Evolutionary conservation across 2,329 filamentous ascomycete genomes (phyloP), one percentile per base, ranked within the genome.

Genomic region (Venturiaceae sp.): DNA sequence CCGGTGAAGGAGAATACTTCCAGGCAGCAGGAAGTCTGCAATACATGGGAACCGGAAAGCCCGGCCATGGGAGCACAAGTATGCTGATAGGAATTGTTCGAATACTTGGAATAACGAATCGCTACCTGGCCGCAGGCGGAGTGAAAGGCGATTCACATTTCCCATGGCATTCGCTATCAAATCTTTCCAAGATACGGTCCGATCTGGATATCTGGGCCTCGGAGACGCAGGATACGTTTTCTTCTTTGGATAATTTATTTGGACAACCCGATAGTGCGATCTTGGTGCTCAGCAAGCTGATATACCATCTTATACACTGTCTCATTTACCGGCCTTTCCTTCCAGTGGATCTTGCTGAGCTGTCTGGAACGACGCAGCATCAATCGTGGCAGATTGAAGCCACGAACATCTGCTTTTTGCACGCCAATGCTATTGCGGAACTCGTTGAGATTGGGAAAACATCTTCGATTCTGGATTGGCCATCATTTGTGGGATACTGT

Each of bases 381-480:
- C 90, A 95, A 68, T 92, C 88, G 30, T 95, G 90, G 90, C 90
- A 95, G 68, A 92, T 95, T 53, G 89, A 95, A 68, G 89, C 90
- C 0, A 95, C 90, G 0, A 92, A 94, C 66, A 80, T 92, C 68
- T 95, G 90, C 71, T 94, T 86, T 68, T 75, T 92, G 19, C 90
- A 95, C 64, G 90, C 90, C 5, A 95, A 95, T 66, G 89, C 90
- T 5, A 92, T 95, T 55, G 85, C 88, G 1, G 90, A 95, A 66
- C 75, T 95, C 2, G 85, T 91, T 3, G 87, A 92, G 67, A 81
- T 92, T 16, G 88, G 88, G 1, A 86, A 86, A 62, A 86, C 87
- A 63, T 84, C 85, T 30, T 81, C 83, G 1, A 82, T 86, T 2
- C 83, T 92, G 23, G 89, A 94, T 70, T 95, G 89, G 89, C 88